Base-by-base conservation (phyloP, 495 filamentous ascomycete genomes). In the Astrothelium macrocarpum region DNA sequence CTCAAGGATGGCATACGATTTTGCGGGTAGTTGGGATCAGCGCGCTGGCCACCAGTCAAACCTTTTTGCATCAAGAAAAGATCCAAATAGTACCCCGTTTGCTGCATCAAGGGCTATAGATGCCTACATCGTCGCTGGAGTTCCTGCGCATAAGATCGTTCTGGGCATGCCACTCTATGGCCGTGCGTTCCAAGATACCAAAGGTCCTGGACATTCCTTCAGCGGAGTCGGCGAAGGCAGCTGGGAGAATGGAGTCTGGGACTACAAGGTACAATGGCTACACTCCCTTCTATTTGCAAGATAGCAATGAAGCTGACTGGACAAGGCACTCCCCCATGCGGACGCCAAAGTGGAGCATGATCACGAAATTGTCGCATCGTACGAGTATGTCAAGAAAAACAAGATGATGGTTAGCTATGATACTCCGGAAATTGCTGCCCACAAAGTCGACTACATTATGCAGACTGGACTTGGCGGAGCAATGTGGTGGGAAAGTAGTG, bases 401-500 rank as follows among this genome's bases (percentile, higher is more conserved):
- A 73, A 75, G 60, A 82, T 86, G 66, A 80, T 95, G 76, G 76
- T 96, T n/a, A 83, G 81, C 63, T 96, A 90, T 71, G 91, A 96
- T 65, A 88, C 80, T 5, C 78, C 83, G 0, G 73, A 74, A 10
- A 82, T 85, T 60, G 85, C 83, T 0, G 68, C 71, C 46, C 59
- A 70, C 61, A 96, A 96, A 77, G 82, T 80, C 1, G 71, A 76
- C 56, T 96, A 88, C 68, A 80, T 96, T 59, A 72, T 76, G 66
- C 62, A 78, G 16, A 79, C 78, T 59, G 81, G 83, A 7, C 79
- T 96, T 9, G 90, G 88, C 2, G 90, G 92, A 14, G 86, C 81
- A 0, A 93, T 96, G 84, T 96, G 89, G 82, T 97, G 92, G 91
- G 91, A 96, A 76, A 85, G 83, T 28, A 89, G 84, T 71, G 85